A percentile compares a stretch with the other conserved stretches of the same genome.
These are phyloP conservation scores for Galerina sulciceps DNA, from an alignment of 768 basidiomycete genomes.

Conservation along the genomic window DNA sequence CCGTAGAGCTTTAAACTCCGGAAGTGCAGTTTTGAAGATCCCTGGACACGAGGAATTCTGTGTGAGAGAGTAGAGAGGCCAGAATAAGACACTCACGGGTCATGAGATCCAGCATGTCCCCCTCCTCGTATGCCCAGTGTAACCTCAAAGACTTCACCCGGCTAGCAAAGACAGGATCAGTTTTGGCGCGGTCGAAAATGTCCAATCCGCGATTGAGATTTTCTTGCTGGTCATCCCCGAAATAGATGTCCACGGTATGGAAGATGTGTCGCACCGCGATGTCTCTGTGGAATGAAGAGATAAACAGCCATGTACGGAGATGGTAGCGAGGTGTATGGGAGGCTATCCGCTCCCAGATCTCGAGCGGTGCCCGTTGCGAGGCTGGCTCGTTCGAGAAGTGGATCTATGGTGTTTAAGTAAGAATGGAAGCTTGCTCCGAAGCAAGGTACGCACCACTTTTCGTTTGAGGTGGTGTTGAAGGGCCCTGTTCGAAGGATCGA, in stretches of 20 bases:
- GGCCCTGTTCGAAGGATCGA: slow-evolving; percentile 64
- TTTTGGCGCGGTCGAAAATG: slow-evolving; percentile 69
- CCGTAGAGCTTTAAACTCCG: slow-evolving; percentile 60
- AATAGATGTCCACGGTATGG: slow-evolving; percentile 69
- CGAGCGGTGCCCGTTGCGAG: slow-evolving; percentile 62
- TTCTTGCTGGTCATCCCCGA: slow-evolving; percentile 62
- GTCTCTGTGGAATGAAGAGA: slow-evolving; percentile 65
- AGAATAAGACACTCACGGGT: slow-evolving; percentile 39
- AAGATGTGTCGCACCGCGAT: slow-evolving; percentile 70
- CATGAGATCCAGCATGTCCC: slow-evolving; percentile 68
- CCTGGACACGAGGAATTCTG: slow-evolving; percentile 33
- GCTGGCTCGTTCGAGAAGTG: slow-evolving; percentile 59
- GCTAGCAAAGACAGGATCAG: slow-evolving; percentile 62
- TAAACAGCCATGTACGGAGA: slow-evolving; percentile 70
- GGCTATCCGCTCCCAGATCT: slow-evolving; percentile 74
- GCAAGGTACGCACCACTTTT: slow-evolving; percentile 43
- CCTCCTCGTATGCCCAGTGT: slow-evolving; percentile 74
- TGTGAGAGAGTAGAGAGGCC: background rate
- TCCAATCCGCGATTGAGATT: slow-evolving; percentile 65
- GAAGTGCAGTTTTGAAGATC: slow-evolving; percentile 65
- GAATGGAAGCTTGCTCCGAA: background rate
- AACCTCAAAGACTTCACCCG: slow-evolving; percentile 61
- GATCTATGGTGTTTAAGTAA: slow-evolving; percentile 39
- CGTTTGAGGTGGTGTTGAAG: slow-evolving; percentile 53
- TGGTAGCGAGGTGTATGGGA: slow-evolving; percentile 64